These are phyloP conservation scores for Tolypocladium nubicola DNA, from an alignment of 2,329 filamentous ascomycete species.

Conservation along the genomic window DNA sequence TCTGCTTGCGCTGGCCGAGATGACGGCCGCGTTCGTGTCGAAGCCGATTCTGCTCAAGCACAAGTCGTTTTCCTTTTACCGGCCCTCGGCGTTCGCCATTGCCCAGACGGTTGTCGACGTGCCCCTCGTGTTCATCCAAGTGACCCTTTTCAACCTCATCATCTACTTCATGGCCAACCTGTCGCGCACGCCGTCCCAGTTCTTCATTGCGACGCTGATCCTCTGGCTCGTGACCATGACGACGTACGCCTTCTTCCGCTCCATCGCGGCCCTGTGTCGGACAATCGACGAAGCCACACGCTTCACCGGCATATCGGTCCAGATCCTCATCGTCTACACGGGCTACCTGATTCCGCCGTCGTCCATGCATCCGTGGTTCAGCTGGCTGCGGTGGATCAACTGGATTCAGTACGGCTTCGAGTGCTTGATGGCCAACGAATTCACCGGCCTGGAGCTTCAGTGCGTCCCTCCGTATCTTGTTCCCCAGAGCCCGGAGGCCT, in stretches of 20 bases:
- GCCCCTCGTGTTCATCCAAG: slow-evolving; percentile 50
- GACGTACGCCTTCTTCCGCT: slow-evolving; percentile 49
- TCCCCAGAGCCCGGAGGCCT: slow-evolving; percentile 27
- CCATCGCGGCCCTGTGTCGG: slow-evolving; percentile 46
- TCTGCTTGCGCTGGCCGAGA: slow-evolving; percentile 64
- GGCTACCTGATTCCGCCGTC: slow-evolving; percentile 52
- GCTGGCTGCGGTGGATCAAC: slow-evolving; percentile 61
- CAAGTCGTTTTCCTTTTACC: slow-evolving; percentile 60
- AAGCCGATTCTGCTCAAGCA: slow-evolving; percentile 60
- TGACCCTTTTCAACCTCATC: slow-evolving; percentile 57
- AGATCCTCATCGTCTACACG: slow-evolving; percentile 57
- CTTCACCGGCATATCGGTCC: slow-evolving; percentile 44
- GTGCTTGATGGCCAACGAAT: slow-evolving; percentile 56
- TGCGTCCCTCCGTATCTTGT: slow-evolving; percentile 50
- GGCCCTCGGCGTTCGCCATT: slow-evolving; percentile 44
- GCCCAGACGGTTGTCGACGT: slow-evolving; percentile 50
- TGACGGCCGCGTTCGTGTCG: slow-evolving; percentile 52
- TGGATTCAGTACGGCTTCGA: slow-evolving; percentile 63
- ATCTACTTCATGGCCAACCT: slow-evolving; percentile 73
- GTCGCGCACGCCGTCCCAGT: slow-evolving; percentile 52
- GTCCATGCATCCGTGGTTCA: slow-evolving; percentile 45
- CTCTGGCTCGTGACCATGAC: slow-evolving; percentile 46
- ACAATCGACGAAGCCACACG: slow-evolving; percentile 54
- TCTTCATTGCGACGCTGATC: slow-evolving; percentile 56
- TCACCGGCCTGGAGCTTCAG: slow-evolving; percentile 42